Evolutionary conservation across 208 protist species (phyloP), one percentile per base, ranked within the genome.

Genomic region (Entamoeba moshkovskii): DNA sequence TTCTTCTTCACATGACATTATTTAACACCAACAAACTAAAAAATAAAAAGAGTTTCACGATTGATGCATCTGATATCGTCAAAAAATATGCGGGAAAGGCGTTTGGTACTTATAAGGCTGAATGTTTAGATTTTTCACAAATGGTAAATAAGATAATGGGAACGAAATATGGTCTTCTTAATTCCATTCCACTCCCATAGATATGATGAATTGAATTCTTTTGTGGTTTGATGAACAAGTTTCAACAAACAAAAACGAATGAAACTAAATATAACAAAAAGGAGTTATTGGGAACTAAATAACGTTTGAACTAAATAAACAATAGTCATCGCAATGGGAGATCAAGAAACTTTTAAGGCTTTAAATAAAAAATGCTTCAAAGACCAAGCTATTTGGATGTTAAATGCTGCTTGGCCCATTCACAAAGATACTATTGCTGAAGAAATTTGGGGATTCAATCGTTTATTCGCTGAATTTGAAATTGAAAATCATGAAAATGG

Each of bases 301-400:
- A n/a, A n/a, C n/a, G n/a, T n/a, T n/a, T n/a, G n/a, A n/a, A n/a
- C n/a, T n/a, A n/a, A n/a, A n/a, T n/a, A 66, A 66, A 66, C 52
- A n/a, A 25, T 66, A 15, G 18, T 66, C 25, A 25, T n/a, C 25
- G 52, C 18, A 92, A 46, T 46, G 44, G n/a, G 25, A 48, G 91
- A 92, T 92, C 44, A 44, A 15, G 91, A 45, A 22, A 92, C 38
- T 5, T 46, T 92, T 33, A 45, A 92, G 45, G 42, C 11, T 92
- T 42, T 92, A 25, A 48, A 46, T n/a, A 46, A 44, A 33, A 45
- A 48, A 13, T 25, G 15, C 29, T 92, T 38, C n/a, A 92, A 92
- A n/a, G 91, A 92, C 15, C 91, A 92, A 92, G 91, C 44, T 11
- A 46, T 92, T 45, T 92, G 91, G 91, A 45, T 92, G 44, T 46